Base-by-base conservation (phyloP, 2,329 filamentous ascomycete genomes). In the Aphanocladium album region DNA sequence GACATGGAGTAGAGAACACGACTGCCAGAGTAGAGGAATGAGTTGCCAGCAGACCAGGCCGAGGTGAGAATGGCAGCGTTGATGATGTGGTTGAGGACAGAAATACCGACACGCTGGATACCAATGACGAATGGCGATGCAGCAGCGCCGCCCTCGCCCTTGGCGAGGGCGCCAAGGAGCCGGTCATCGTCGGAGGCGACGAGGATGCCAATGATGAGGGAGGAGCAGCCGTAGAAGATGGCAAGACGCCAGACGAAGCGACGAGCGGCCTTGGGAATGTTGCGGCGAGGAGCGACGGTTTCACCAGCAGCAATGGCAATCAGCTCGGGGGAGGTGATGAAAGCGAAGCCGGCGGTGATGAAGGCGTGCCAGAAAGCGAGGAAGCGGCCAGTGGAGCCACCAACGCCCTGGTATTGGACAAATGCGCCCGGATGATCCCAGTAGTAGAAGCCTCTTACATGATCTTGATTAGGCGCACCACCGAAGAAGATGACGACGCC, bases 1-100 rank as follows among this genome's bases (percentile, higher is more conserved):
- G 88, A 81, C 69, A 92, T 83, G 61, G 85, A 86, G 69, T 89
- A 86, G 9, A 92, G 77, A 21, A 91, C 84, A 69, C 89, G 84
- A 46, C 84, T 87, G 55, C 87, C 86, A 1, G 84, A 86, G 72
- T 89, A 89, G 57, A 85, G 76, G 76, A 84, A 84, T 0, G 83
- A 82, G 67, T 85, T 86, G 27, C 80, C 83, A 7, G 83, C 83
- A 1, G 83, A 85, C 79, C 83, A 84, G 2, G 86, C 87, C 6
- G 85, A 88, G 17, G 87, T 85, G 56, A 89, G 76, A 66, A 90
- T 83, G 21, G 83, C 85, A 37, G 80, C 86, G 68, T 90, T 90
- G 75, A 90, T 86, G 65, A 89, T 79, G 63, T 83, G 83, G 66
- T 87, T 83, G 2, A 90, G 79, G 1, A 79, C 81, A 2, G 76